phyloP scores from a whole-genome alignment of 352 stramenopile species.

The Blastocystis sp. region DNA sequence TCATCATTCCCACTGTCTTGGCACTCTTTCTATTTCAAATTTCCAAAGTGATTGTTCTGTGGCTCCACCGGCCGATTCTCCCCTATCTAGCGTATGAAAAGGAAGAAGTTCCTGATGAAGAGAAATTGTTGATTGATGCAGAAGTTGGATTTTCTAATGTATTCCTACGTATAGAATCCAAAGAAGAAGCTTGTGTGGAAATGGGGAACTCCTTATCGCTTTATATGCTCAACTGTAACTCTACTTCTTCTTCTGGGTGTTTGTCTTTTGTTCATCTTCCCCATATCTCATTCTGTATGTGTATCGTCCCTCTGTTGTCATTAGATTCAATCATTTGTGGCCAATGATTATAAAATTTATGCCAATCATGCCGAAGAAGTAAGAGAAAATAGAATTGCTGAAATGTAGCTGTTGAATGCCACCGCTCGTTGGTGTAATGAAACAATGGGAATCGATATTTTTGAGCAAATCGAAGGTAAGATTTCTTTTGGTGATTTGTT shows the following conservation, averaged over 20 bases:
- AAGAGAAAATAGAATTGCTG: background rate
- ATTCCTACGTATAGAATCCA: background rate
- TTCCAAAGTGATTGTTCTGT: slow-evolving; percentile 29
- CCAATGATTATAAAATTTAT: slow-evolving; percentile 22
- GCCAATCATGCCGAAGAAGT: slow-evolving; percentile 3
- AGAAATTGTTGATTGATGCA: background rate
- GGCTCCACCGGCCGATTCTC: slow-evolving; percentile 27
- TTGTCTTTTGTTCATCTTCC: slow-evolving; percentile 5
- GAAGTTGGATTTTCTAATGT: background rate
- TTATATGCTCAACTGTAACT: slow-evolving; percentile 40
- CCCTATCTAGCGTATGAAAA: slow-evolving; percentile 40
- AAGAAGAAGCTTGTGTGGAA: background rate
- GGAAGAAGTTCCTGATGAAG: background rate
- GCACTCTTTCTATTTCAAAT: slow-evolving; percentile 63
- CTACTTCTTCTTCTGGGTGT: slow-evolving; percentile 16
- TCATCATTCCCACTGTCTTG: slow-evolving; percentile 50
- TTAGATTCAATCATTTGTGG: slow-evolving; percentile 31
- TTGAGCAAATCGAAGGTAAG: slow-evolving; percentile 1
- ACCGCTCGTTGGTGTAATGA: slow-evolving; percentile 22
- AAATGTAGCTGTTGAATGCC: background rate
- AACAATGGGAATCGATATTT: slow-evolving; percentile 7
- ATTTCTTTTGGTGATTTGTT: background rate
- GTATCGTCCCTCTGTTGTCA: background rate
- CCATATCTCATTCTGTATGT: slow-evolving; percentile 9
- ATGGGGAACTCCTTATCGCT: slow-evolving; percentile 32